These are phyloP conservation scores for Oenanthe javanica DNA, from an alignment of 140 eudicot genomes.

Conservation along the genomic window DNA sequence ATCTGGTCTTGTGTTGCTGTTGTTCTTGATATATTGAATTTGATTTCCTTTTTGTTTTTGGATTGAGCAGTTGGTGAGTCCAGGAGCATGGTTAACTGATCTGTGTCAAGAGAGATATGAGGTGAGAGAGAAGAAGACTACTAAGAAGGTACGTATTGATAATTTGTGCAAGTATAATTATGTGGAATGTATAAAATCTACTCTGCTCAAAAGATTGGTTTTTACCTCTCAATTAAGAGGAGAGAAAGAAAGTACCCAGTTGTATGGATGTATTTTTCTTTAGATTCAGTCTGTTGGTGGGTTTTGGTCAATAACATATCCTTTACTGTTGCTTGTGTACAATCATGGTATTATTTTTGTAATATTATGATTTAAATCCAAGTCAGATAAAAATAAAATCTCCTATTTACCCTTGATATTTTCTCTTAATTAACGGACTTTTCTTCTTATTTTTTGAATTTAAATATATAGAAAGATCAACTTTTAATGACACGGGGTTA, in stretches of 20 bases:
- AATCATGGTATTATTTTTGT: background rate
- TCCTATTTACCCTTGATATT: background rate
- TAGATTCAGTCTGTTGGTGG: background rate
- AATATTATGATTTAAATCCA: background rate
- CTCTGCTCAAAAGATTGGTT: background rate
- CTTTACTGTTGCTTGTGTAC: background rate
- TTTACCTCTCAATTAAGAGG: background rate
- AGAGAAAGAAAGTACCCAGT: background rate
- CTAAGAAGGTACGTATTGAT: constrained; percentile 48
- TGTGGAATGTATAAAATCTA: background rate
- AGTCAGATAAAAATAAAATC: background rate
- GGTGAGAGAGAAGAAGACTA: constrained; percentile 61
- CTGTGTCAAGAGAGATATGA: constrained; percentile 70
- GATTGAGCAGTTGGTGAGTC: constrained; percentile 65
- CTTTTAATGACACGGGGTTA: background rate
- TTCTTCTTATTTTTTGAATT: too few species aligned
- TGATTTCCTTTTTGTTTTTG: constrained; percentile 1
- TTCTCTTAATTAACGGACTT: background rate
- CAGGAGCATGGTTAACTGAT: constrained; percentile 73
- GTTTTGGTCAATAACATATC: background rate
- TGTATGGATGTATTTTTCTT: background rate
- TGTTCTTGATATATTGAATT: background rate
- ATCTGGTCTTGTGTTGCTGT: background rate
- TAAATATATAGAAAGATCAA: background rate
- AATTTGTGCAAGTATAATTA: background rate